Evolutionary conservation across 306 rosid species (phyloP), one percentile per base, ranked within the genome.

Genomic region (Canavalia gladiata): DNA sequence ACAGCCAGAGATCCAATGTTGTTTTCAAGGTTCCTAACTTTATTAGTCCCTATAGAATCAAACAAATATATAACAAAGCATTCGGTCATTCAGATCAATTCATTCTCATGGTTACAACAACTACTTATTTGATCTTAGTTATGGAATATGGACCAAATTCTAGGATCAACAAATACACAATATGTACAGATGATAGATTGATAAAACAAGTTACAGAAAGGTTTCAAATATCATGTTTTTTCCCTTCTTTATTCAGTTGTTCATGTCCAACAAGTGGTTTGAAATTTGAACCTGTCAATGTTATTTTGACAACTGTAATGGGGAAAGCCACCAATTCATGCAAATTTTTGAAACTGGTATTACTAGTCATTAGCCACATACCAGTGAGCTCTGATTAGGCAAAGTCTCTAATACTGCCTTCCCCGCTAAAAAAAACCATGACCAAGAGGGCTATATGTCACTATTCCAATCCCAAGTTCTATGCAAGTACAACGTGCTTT

Each of bases 371-470:
- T 39, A 77, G 76, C 46, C 34, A 37, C 85, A 56, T 85, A 89
- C 94, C 89, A 92, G 70, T 54, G 87, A 3, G 82, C 93, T 92
- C 83, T 85, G 90, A 43, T 57, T 62, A 39, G 92, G 89, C 81
- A 92, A 79, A 50, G 80, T 74, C 68, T 90, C 92, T 37, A 72
- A 62, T 68, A 86, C 91, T 7, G 92, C 94, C 78, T 90, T 92
- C 60, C 97, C 97, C 1, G 90, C 93, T 18, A 18, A 7, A 92
- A 89, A 66, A 92, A 90, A 5, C 97, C 97, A 4, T 90, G 87
- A 25, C 94, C 93, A 51, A 92, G 94, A 43, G 97, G 93, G 75
- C 93, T 87, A 77, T 90, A 90, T 41, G 92, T 87, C 18, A 92
- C 94, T 51, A 92, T 87, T 50, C 92, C 94, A 37, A 89, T 92